Conservation (phyloP, 805 yeast species). For the Kazachstania psychrophila region DNA sequence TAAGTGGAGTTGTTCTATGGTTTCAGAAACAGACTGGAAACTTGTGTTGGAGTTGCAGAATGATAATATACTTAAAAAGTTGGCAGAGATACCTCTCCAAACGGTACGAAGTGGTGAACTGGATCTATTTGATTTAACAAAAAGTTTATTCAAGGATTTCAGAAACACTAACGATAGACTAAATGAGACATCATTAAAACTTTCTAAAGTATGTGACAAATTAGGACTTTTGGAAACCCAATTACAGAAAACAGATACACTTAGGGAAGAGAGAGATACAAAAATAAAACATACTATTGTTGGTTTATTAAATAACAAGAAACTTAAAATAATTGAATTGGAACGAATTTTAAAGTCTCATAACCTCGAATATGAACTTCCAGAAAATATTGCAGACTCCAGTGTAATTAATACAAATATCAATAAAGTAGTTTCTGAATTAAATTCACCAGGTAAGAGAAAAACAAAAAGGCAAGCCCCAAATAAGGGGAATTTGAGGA, state of each 20-base stretch:
- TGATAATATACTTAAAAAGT: conserved; percentile 14
- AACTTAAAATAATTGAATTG: conserved; percentile 15
- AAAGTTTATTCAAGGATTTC: conserved; percentile 9
- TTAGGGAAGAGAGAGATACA: conserved; percentile 17
- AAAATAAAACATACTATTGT: conserved; percentile 16
- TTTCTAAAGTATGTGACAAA: too few relatives aligned
- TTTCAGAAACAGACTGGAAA: conserved; percentile 10
- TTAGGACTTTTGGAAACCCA: conserved; percentile 7
- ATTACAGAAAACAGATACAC: conserved; percentile 7
- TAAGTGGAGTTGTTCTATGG: conserved; percentile 13
- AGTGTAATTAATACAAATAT: conserved; percentile 15
- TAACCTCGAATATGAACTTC: background rate
- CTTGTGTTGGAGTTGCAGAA: conserved; percentile 14
- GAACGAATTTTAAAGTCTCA: conserved; percentile 6
- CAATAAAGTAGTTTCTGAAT: conserved; percentile 10
- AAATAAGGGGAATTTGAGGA: conserved; percentile 3
- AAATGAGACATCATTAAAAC: too few relatives aligned
- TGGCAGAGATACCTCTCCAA: conserved; percentile 15
- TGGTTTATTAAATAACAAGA: conserved; percentile 22
- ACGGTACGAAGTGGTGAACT: conserved; percentile 13
- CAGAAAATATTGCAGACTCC: conserved; percentile 9
- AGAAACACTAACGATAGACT: conserved; percentile 11
- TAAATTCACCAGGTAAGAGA: conserved; percentile 22
- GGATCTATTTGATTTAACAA: conserved; percentile 21
- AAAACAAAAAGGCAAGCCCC: conserved; percentile 1